Conservation (phyloP, 768 basidiomycete species). For the Russula sp. region DNA sequence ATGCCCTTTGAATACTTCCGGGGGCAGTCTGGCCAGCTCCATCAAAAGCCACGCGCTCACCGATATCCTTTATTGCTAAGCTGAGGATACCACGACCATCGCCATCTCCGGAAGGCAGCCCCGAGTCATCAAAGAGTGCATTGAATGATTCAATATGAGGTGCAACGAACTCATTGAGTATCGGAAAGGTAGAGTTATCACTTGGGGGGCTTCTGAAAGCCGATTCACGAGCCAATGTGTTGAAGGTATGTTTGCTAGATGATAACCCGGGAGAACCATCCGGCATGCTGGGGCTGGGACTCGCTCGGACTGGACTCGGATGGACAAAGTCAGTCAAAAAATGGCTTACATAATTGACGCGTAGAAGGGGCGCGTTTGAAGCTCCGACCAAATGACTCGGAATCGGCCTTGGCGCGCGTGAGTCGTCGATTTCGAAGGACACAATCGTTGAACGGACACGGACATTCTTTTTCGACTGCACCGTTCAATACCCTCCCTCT, state of each 20-base stretch:
- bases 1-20: constrained; percentile 48
- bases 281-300: constrained; percentile 39
- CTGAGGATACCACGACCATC: constrained; percentile 76
- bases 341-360: constrained; percentile 11
- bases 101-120: constrained; percentile 64
- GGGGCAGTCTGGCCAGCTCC: constrained; percentile 49
- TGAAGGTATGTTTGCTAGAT: constrained; percentile 51
- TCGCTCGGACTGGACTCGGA: no score
- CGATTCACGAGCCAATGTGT: constrained; percentile 75
- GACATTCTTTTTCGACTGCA: not conserved
- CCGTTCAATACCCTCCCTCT: constrained; percentile 18
- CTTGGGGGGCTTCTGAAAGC: constrained; percentile 71
- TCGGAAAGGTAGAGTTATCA: constrained; percentile 62
- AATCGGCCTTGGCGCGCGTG: not conserved
- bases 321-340: not conserved
- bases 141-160: constrained; percentile 98
- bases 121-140: constrained; percentile 89
- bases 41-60: constrained; percentile 91
- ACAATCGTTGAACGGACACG: not conserved
- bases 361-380: constrained; percentile 12
- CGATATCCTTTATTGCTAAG: constrained; percentile 76
- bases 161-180: constrained; percentile 86
- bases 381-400: constrained; percentile 19
- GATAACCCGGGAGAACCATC: constrained; percentile 33
- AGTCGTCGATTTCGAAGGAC: not conserved